Conservation (phyloP, 805 yeast genomes). For the Teunomyces panamensis region DNA sequence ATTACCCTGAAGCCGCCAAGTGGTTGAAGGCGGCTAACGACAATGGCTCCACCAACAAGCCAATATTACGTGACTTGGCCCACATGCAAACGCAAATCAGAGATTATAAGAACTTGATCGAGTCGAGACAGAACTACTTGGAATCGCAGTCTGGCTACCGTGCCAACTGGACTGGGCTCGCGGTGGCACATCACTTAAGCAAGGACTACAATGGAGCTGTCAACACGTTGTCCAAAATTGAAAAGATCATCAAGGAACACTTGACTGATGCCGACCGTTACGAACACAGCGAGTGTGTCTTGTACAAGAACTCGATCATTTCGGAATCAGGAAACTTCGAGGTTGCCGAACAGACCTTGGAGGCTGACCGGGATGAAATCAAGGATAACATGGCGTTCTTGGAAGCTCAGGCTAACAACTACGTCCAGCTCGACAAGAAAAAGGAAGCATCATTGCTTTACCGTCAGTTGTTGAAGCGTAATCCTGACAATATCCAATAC, state of each 20-base stretch:
- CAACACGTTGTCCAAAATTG: slow-evolving; percentile 70
- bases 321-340: slow-evolving; percentile 60
- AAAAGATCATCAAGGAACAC: slow-evolving; percentile 67
- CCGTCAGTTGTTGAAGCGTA: slow-evolving; percentile 71
- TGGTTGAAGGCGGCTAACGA: slow-evolving; percentile 74
- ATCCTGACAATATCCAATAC: slow-evolving; percentile 74
- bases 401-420: slow-evolving; percentile 67
- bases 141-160: slow-evolving; percentile 77
- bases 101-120: slow-evolving; percentile 60
- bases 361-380: slow-evolving; percentile 46
- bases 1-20: slow-evolving; percentile 73
- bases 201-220: slow-evolving; percentile 67
- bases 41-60: slow-evolving; percentile 74
- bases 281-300: slow-evolving; percentile 78
- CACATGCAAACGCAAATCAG: slow-evolving; percentile 77
- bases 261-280: slow-evolving; percentile 61
- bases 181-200: slow-evolving; percentile 78
- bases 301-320: slow-evolving; percentile 69
- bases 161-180: slow-evolving; percentile 87
- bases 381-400: slow-evolving; percentile 57
- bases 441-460: slow-evolving; percentile 68
- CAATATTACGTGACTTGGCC: slow-evolving; percentile 78
- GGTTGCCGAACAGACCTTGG: slow-evolving; percentile 61
- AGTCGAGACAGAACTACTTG: slow-evolving; percentile 64
- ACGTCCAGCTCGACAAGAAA: slow-evolving; percentile 51